Conservation (phyloP, 805 yeast genomes). For the Barnettozyma botsteinii region DNA sequence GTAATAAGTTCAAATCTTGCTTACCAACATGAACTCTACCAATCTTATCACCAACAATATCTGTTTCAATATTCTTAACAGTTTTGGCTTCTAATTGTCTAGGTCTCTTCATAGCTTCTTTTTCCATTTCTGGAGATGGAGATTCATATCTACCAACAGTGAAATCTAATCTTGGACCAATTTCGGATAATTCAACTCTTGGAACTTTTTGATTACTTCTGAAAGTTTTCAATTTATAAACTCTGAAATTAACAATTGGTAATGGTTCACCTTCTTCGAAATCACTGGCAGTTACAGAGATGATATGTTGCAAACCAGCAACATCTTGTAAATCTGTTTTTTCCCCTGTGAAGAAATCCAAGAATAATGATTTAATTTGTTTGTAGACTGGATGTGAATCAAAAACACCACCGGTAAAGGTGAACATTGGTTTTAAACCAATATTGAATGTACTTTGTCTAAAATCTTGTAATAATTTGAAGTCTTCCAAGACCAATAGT, state of each 20-base stretch:
- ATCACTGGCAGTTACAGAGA: conserved; percentile 74
- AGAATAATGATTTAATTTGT: conserved; percentile 80
- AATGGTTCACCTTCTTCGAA: conserved; percentile 61
- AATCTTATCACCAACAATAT: conserved; percentile 90
- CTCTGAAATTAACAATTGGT: conserved; percentile 86
- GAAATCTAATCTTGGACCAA: conserved; percentile 94
- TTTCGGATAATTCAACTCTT: conserved; percentile 88
- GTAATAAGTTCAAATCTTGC: conserved; percentile 85
- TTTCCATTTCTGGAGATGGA: conserved; percentile 83
- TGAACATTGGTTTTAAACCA: conserved; percentile 91
- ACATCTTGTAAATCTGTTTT: conserved; percentile 80
- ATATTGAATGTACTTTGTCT: conserved; percentile 71
- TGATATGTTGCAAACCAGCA: conserved; percentile 89
- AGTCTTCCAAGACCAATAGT: conserved; percentile 62
- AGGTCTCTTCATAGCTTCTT: conserved; percentile 79
- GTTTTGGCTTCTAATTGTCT: conserved; percentile 75
- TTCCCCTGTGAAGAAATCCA: conserved; percentile 89
- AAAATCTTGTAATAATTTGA: conserved; percentile 74
- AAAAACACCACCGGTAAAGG: conserved; percentile 87
- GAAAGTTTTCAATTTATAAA: conserved; percentile 76
- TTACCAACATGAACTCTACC: conserved; percentile 95
- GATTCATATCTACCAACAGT: conserved; percentile 80
- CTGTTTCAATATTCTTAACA: conserved; percentile 85
- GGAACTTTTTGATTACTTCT: conserved; percentile 86
- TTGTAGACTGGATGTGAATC: conserved; percentile 82